Evolutionary conservation across 768 basidiomycete species (phyloP).

Genomic region (Udeniomyces megalosporus): DNA sequence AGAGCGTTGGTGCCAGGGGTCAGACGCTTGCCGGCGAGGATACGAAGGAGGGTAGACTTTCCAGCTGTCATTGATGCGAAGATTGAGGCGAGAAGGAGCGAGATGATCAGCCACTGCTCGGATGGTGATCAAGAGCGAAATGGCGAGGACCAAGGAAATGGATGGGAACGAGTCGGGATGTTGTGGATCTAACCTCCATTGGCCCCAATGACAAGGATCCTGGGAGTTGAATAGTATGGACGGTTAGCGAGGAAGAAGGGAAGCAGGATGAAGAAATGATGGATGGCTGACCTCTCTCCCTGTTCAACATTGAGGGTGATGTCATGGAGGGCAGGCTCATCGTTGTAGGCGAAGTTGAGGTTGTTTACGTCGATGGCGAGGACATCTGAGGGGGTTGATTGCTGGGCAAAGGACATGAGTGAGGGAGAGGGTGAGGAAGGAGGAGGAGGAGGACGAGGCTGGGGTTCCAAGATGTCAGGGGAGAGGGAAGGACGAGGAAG

Average conservation of each 20-base stretch:
- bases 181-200: constrained; percentile 62
- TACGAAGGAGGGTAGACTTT: constrained; percentile 88
- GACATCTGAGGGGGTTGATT: not conserved
- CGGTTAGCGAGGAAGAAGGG: not conserved
- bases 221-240: not conserved
- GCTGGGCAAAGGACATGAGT: not conserved
- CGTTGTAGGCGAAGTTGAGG: constrained; percentile 35
- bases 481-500: too few relatives aligned
- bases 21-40: constrained; percentile 80
- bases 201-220: constrained; percentile 59
- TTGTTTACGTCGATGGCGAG: constrained; percentile 24
- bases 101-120: not conserved
- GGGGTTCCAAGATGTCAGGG: too few relatives aligned
- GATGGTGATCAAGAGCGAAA: not conserved
- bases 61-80: constrained; percentile 38
- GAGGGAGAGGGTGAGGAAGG: not conserved
- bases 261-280: not conserved
- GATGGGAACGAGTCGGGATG: not conserved
- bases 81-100: not conserved
- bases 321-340: constrained; percentile 37
- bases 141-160: too few relatives aligned
- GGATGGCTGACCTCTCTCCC: constrained; percentile 49
- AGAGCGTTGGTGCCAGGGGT: constrained; percentile 48
- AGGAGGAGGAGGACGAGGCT: not conserved
- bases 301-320: constrained; percentile 49